These are phyloP conservation scores for Entomophthora muscae DNA, from an alignment of 371 early-diverging fungal species.

Conservation along the genomic window DNA sequence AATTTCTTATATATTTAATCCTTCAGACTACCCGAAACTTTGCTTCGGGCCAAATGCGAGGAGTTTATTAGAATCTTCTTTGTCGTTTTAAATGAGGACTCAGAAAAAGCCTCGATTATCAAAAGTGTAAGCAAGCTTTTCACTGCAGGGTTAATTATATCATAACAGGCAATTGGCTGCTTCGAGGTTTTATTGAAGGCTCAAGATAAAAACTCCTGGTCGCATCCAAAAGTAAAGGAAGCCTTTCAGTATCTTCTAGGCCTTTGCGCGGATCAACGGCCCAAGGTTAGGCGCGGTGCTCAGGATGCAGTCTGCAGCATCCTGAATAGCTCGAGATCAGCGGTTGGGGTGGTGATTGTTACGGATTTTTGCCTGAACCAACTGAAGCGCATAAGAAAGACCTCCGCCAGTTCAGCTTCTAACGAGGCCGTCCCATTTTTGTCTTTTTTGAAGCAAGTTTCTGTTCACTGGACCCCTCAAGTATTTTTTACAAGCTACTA, in stretches of 20 bases:
- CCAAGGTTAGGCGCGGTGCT: slow-evolving; percentile 78
- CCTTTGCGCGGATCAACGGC: slow-evolving; percentile 61
- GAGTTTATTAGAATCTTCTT: slow-evolving; percentile 36
- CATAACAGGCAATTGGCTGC: slow-evolving; percentile 33
- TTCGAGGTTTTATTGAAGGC: slow-evolving; percentile 57
- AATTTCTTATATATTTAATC: too few species aligned
- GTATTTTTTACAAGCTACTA: background rate
- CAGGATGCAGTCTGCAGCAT: slow-evolving; percentile 61
- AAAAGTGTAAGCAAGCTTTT: slow-evolving; percentile 24
- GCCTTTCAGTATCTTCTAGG: slow-evolving; percentile 52
- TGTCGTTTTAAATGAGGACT: slow-evolving; percentile 30
- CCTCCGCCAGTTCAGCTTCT: slow-evolving; percentile 40
- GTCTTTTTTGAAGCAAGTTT: background rate
- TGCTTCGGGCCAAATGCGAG: slow-evolving; percentile 43
- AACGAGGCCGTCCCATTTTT: slow-evolving; percentile 5
- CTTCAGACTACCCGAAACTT: slow-evolving; percentile 31
- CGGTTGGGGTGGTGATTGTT: slow-evolving; percentile 44
- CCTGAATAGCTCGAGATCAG: slow-evolving; percentile 52
- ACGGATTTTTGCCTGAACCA: slow-evolving; percentile 51
- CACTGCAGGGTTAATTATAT: background rate
- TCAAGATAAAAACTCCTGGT: slow-evolving; percentile 64
- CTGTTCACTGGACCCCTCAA: background rate
- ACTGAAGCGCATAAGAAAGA: slow-evolving; percentile 44
- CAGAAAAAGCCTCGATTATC: slow-evolving; percentile 50
- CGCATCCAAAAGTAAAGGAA: slow-evolving; percentile 40